Percentiles rank a stretch among this genome's conserved stretches.
These are phyloP conservation scores for Kwoniella sp. DNA, from an alignment of 768 basidiomycete genomes.

Conservation along the genomic window DNA sequence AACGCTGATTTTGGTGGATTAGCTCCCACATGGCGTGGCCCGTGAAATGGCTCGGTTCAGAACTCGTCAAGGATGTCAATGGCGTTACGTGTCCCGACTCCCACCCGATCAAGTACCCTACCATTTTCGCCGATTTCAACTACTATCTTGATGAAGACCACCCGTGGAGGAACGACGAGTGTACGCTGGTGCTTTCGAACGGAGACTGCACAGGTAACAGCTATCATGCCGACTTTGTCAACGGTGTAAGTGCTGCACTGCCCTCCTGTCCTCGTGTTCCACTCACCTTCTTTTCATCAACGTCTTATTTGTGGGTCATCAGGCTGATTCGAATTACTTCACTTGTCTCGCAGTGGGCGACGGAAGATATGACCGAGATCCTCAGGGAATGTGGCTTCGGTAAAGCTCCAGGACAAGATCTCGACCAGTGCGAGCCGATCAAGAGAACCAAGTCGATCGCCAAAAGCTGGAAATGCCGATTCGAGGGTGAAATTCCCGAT, in stretches of 20 bases:
- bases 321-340: constrained; percentile 2
- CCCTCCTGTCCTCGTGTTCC: too few species aligned
- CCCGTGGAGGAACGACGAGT: constrained; percentile 42
- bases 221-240: constrained; percentile 48
- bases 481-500: constrained; percentile 39
- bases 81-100: constrained; percentile 38
- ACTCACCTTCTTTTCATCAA: too few species aligned
- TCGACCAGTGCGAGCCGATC: constrained; percentile 34
- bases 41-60: constrained; percentile 18
- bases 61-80: constrained; percentile 27
- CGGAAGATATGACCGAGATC: constrained; percentile 23
- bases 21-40: constrained; percentile 54
- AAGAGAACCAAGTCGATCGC: constrained; percentile 18
- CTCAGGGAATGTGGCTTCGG: constrained; percentile 41
- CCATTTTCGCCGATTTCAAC: constrained; percentile 45
- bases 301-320: neutral
- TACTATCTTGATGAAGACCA: constrained; percentile 37
- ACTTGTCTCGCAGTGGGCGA: constrained; percentile 36
- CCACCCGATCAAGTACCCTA: constrained; percentile 40
- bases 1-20: constrained; percentile 4
- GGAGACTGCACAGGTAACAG: constrained; percentile 40
- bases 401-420: constrained; percentile 31
- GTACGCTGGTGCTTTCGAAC: constrained; percentile 41
- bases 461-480: constrained; percentile 30
- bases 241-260: constrained; percentile 32